These are phyloP conservation scores for Euphorbia celastroides DNA, from an alignment of 441 rosid genomes.

Conservation along the genomic window DNA sequence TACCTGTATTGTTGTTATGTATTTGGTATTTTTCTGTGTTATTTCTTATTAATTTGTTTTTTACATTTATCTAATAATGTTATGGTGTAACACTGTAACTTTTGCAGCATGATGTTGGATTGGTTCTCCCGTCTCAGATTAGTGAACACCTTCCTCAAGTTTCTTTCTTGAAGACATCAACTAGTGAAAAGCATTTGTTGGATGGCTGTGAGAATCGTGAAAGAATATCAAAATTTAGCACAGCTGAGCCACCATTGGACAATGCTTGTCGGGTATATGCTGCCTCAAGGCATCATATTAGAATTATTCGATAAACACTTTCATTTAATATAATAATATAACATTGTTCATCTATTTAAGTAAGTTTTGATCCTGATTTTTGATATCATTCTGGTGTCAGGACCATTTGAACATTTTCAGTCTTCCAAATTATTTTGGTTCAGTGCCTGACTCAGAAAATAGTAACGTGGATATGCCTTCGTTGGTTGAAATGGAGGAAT, in stretches of 20 bases:
- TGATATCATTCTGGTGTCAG: conserved; percentile 27
- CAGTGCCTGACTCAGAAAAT: conserved; percentile 34
- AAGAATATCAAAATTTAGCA: conserved; percentile 34
- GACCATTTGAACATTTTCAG: conserved; percentile 35
- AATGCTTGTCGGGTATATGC: conserved; percentile 42
- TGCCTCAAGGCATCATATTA: conserved; percentile 18
- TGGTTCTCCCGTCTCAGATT: conserved; percentile 29
- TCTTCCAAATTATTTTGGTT: conserved; percentile 36
- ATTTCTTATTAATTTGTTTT: too few relatives aligned
- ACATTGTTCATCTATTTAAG: conserved; percentile 4
- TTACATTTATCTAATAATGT: conserved; percentile 11
- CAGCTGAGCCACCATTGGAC: conserved; percentile 25
- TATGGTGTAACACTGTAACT: conserved; percentile 4
- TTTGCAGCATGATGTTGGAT: conserved; percentile 40
- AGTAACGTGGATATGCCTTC: conserved; percentile 39
- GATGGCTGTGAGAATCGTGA: conserved; percentile 26
- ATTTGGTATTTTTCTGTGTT: too few relatives aligned
- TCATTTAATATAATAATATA: too few relatives aligned
- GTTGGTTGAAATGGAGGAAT: conserved; percentile 70
- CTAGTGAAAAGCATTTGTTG: conserved; percentile 34
- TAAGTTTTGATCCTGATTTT: conserved; percentile 9
- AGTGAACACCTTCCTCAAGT: conserved; percentile 26
- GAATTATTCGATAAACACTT: conserved; percentile 15
- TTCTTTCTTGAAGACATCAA: conserved; percentile 26
- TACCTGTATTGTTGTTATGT: neutral